Base-by-base conservation (phyloP, 2,329 filamentous ascomycete genomes). In the Trichoderma sp. region DNA sequence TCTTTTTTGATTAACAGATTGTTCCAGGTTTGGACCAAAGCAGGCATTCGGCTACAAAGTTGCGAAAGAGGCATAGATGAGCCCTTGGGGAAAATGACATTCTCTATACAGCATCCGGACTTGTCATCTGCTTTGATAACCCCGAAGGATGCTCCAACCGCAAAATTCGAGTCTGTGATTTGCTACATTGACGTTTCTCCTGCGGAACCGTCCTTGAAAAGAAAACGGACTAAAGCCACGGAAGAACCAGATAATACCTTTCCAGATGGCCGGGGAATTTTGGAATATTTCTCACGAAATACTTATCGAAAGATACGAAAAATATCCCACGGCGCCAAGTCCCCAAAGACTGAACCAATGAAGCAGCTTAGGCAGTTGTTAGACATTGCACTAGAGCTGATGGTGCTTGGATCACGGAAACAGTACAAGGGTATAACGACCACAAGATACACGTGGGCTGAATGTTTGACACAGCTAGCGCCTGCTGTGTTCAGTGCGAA, bases 81-180 rank as follows among this genome's bases (percentile, higher is more conserved):
- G 21, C 37, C 72, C 5, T 64, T 73, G 3, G 73, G 72, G 11
- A 65, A 72, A 13, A 59, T 79, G 8, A 68, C 71, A 1, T 81
- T 81, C 52, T 79, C 76, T 0, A 74, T 83, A 8, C 77, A 81
- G 60, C 81, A 83, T 63, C 75, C 78, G 3, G 75, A 78, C 49
- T 59, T 80, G 21, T 73, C 74, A 0, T 81, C 80, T 4, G 71
- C 75, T 19, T 63, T 80, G 29, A 33, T 75, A 6, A 72, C 77
- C 6, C 80, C 80, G 1, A 55, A 60, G 0, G 72, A 70, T 1
- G 75, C 78, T 0, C 53, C 62, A 4, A 74, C 71, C 6, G 75
- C 75, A 0, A 72, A 73, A 1, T 76, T 82, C 52, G 72, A 71
- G 49, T 72, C 72, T 31, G 72, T 77, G 21, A 69, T 70, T n/a